phyloP scores from a whole-genome alignment of 805 yeast genomes.

The Wickerhamomyces xylosicus region DNA sequence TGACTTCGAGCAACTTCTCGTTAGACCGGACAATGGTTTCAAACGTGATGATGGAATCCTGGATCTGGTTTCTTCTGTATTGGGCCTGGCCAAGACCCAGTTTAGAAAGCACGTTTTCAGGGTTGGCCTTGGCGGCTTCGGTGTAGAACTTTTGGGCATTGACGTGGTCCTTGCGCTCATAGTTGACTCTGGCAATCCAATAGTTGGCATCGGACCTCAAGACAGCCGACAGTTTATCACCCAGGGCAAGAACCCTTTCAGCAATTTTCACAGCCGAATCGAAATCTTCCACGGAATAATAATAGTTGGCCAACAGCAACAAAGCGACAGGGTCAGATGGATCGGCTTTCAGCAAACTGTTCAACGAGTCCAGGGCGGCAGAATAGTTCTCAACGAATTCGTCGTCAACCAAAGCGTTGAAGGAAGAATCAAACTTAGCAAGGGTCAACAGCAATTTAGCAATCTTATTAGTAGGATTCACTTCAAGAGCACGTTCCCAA shows the following conservation, averaged over 20 bases:
- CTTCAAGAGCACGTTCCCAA: slow-evolving; percentile 71
- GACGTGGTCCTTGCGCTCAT: slow-evolving; percentile 46
- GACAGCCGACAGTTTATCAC: slow-evolving; percentile 26
- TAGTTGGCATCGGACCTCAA: slow-evolving; percentile 55
- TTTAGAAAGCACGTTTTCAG: slow-evolving; percentile 55
- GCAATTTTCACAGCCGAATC: slow-evolving; percentile 48
- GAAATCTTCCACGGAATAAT: slow-evolving; percentile 57
- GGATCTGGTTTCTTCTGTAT: slow-evolving; percentile 57
- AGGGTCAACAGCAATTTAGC: slow-evolving; percentile 60
- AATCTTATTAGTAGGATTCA: slow-evolving; percentile 48
- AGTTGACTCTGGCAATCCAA: slow-evolving; percentile 81
- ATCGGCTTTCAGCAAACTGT: slow-evolving; percentile 24
- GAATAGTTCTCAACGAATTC: slow-evolving; percentile 54
- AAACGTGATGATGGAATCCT: slow-evolving; percentile 80
- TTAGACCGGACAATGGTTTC: slow-evolving; percentile 60
- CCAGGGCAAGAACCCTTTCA: slow-evolving; percentile 31
- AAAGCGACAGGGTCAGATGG: slow-evolving; percentile 52
- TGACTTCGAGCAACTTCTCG: slow-evolving; percentile 64
- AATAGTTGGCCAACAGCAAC: slow-evolving; percentile 57
- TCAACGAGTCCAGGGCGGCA: slow-evolving; percentile 40
- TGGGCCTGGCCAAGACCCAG: slow-evolving; percentile 85
- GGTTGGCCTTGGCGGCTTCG: slow-evolving; percentile 58
- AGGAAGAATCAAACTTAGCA: slow-evolving; percentile 55
- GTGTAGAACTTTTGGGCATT: slow-evolving; percentile 65
- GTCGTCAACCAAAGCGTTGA: slow-evolving; percentile 43